Base-by-base conservation (phyloP, 2,329 filamentous ascomycete genomes). In the Venturia effusa region DNA sequence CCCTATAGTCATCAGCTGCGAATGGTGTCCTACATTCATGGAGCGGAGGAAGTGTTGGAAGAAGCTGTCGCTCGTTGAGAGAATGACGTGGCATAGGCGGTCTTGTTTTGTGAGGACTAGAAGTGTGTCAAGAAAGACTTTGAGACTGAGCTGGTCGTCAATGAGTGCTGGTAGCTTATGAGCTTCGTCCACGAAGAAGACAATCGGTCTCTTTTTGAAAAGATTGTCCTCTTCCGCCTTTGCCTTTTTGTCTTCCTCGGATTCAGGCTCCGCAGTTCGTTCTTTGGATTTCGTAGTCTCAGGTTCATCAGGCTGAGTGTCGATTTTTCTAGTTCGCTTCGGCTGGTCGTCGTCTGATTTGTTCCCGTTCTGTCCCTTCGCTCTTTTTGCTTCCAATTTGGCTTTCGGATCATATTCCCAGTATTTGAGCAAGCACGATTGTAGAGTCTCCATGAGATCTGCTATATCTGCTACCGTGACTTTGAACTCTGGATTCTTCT, bases 21-120 rank as follows among this genome's bases (percentile, higher is more conserved):
- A 45, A 11, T 62, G 60, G 24, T 62, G 60, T 17, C 60, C 60
- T 10, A 62, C 60, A n/a, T 62, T 62, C 60, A 62, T 62, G 10
- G 60, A 62, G 40, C 60, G 60, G 2, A 62, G 41, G 24, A 62
- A 62, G n/a, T 62, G 60, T 34, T 62, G 60, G 60, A 62, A 62
- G 43, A 62, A 62, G 15, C 39, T 41, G 8, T 62, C 60, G 40
- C 39, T 45, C 1, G 60, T 62, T 39, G 39, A 62, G 43, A 62
- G 43, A 32, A 62, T 41, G 60, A 62, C 60, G 30, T 62, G 60
- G 30, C 60, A 62, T 6, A 62, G 41, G 39, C 60, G 39, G 30
- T 62, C 60, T 48, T 62, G 60, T 48, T 62, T 62, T 37, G 60
- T 62, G 13, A 62, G 43, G n/a, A 62, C 60, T 15, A 62, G 30